These are phyloP conservation scores for Coemansia asiatica DNA, from an alignment of 192 early-diverging fungal species.

Conservation along the genomic window DNA sequence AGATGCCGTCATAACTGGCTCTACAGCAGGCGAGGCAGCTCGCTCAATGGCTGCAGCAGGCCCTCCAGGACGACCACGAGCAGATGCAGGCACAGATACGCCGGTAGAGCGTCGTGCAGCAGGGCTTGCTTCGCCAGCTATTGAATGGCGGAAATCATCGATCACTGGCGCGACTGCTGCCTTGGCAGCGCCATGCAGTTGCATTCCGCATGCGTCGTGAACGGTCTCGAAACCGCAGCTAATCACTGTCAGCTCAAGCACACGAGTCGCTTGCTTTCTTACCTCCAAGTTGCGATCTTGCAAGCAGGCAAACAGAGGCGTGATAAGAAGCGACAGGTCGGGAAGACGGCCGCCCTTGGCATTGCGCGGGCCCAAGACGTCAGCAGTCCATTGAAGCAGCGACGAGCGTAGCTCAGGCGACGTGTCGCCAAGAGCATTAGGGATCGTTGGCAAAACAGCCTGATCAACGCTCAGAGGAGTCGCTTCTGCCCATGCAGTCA, in stretches of 20 bases:
- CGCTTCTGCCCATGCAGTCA: conserved; percentile 72
- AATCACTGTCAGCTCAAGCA: conserved; percentile 66
- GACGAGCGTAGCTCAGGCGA: conserved; percentile 88
- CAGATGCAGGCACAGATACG: neutral
- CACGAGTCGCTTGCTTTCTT: conserved; percentile 77
- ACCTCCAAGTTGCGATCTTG: conserved; percentile 90
- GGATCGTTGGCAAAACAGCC: conserved; percentile 63
- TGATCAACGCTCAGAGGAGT: conserved; percentile 63
- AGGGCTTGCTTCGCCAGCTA: conserved; percentile 15
- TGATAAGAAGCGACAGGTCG: conserved; percentile 66
- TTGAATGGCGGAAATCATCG: conserved; percentile 63
- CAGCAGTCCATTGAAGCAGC: conserved; percentile 76
- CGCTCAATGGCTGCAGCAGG: conserved; percentile 13
- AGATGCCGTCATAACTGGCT: conserved; percentile 54
- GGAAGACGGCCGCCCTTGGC: conserved; percentile 47
- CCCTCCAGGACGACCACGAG: conserved; percentile 11
- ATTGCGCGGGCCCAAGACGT: conserved; percentile 58
- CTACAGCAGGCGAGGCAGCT: conserved; percentile 30
- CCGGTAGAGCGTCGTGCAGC: conserved; percentile 15
- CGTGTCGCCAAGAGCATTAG: conserved; percentile 67
- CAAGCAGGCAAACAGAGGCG: conserved; percentile 74
- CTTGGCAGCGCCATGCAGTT: conserved; percentile 74
- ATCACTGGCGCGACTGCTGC: conserved; percentile 74
- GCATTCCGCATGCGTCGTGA: conserved; percentile 63
- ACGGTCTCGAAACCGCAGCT: conserved; percentile 74